Conservation (phyloP, 768 basidiomycete species). For the Tulasnella sp. region DNA sequence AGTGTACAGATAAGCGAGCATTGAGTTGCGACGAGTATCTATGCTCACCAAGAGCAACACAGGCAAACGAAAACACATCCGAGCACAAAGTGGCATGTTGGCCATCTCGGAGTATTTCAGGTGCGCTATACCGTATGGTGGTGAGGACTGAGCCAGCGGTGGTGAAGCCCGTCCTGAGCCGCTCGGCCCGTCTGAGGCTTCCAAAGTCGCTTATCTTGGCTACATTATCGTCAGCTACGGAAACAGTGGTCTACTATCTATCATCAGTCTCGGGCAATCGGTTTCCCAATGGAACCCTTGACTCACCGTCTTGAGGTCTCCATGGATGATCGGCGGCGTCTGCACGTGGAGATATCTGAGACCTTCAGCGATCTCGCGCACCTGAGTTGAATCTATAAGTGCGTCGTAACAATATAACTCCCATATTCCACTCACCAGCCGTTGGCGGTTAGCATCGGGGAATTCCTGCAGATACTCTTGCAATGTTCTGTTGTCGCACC, state of each 20-base stretch:
- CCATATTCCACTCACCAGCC: constrained; percentile 46
- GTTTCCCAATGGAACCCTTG: not conserved
- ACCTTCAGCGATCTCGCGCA: not conserved
- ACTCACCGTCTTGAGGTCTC: constrained; percentile 36
- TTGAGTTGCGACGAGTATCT: too few relatives aligned
- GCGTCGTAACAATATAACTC: not conserved
- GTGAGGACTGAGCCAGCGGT: too few relatives aligned
- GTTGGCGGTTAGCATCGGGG: constrained; percentile 50
- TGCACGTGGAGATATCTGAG: not conserved
- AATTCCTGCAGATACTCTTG: constrained; percentile 52
- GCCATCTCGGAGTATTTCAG: too few relatives aligned
- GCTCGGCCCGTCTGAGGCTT: not conserved
- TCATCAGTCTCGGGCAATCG: not conserved
- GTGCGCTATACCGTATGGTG: too few relatives aligned
- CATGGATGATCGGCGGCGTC: constrained; percentile 33
- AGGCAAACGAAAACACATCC: too few relatives aligned
- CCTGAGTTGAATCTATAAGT: constrained; percentile 22
- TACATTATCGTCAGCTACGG: not conserved
- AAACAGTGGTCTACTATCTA: not conserved
- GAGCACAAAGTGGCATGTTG: too few relatives aligned
- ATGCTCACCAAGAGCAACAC: too few relatives aligned
- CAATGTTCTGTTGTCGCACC: constrained; percentile 58
- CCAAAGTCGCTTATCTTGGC: not conserved
- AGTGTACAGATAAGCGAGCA: too few relatives aligned
- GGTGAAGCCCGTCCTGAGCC: too few relatives aligned